Evolutionary conservation across 1,139 yeast genomes (phyloP).

Genomic region (Cylindricascospora bacillispora): DNA sequence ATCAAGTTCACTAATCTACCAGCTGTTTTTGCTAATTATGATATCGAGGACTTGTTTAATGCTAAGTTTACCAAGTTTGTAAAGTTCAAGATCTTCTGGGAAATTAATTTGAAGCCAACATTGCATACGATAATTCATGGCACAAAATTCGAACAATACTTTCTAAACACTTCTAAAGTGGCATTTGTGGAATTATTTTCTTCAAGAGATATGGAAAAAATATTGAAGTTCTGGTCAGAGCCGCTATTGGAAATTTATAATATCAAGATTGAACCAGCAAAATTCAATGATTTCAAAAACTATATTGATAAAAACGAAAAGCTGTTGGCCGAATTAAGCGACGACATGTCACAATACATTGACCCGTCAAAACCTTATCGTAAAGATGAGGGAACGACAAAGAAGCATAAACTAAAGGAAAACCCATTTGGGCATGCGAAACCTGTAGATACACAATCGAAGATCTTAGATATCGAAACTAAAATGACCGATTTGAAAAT

Average conservation of each 20-base stretch:
- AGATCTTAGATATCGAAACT: constrained; percentile 35
- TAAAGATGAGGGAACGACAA: background rate
- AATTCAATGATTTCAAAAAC: constrained; percentile 22
- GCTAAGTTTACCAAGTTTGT: constrained; percentile 27
- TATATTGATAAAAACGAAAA: constrained; percentile 14
- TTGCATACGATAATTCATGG: constrained; percentile 15
- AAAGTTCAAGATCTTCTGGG: constrained; percentile 32
- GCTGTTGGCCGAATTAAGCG: constrained; percentile 8
- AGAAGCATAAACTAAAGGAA: background rate
- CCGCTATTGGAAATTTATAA: constrained; percentile 21
- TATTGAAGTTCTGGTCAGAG: constrained; percentile 19
- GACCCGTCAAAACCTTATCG: constrained; percentile 15
- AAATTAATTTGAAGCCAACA: constrained; percentile 22
- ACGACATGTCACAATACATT: constrained; percentile 17
- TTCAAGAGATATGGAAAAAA: constrained; percentile 35
- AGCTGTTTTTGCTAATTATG: constrained; percentile 24
- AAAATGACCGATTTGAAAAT: constrained; percentile 35
- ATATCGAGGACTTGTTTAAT: constrained; percentile 27
- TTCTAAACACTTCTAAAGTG: constrained; percentile 33
- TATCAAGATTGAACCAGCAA: constrained; percentile 17
- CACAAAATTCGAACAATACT: constrained; percentile 20
- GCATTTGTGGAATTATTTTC: constrained; percentile 48
- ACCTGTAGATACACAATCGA: constrained; percentile 40
- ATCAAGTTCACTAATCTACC: constrained; percentile 43
- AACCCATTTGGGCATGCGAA: constrained; percentile 41